Percentiles rank a stretch among this genome's conserved stretches.
phyloP scores from a whole-genome alignment of 2,329 filamentous ascomycete genomes.

The Pseudogymnoascus sp. region DNA sequence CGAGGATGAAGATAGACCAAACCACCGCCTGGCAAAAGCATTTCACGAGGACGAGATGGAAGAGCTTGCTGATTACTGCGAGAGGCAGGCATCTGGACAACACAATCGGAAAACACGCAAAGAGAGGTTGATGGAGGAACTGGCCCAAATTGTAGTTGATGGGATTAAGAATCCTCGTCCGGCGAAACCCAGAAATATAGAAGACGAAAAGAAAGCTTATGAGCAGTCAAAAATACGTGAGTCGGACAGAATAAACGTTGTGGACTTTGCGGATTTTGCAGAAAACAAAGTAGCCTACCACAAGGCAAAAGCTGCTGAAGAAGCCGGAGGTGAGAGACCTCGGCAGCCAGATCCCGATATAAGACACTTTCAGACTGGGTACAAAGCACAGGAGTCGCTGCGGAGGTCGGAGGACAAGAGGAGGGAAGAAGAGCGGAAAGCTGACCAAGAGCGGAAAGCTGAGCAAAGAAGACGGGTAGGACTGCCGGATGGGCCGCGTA shows the following conservation, averaged over 20 bases:
- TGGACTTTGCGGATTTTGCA: background rate
- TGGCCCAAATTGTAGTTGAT: no score
- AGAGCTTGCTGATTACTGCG: no score
- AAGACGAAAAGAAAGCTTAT: background rate
- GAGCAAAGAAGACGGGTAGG: background rate
- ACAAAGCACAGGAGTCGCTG: background rate
- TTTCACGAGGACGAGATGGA: background rate
- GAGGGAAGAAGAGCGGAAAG: background rate
- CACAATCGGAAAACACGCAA: no score
- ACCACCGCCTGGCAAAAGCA: background rate
- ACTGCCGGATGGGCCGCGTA: background rate
- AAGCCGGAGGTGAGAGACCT: background rate
- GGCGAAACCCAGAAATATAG: background rate
- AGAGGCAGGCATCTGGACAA: no score
- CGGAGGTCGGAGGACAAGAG: background rate
- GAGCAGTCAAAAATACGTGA: background rate
- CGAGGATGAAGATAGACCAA: background rate
- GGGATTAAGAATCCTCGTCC: no score
- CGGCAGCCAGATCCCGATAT: background rate
- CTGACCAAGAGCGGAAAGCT: background rate
- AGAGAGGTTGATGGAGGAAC: no score
- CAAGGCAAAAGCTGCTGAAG: background rate
- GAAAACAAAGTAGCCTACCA: background rate
- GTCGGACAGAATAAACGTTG: background rate
- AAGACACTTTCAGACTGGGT: background rate